phyloP scores from a whole-genome alignment of 2,329 filamentous ascomycete species.

The Arthrobotrys entomopaga region DNA sequence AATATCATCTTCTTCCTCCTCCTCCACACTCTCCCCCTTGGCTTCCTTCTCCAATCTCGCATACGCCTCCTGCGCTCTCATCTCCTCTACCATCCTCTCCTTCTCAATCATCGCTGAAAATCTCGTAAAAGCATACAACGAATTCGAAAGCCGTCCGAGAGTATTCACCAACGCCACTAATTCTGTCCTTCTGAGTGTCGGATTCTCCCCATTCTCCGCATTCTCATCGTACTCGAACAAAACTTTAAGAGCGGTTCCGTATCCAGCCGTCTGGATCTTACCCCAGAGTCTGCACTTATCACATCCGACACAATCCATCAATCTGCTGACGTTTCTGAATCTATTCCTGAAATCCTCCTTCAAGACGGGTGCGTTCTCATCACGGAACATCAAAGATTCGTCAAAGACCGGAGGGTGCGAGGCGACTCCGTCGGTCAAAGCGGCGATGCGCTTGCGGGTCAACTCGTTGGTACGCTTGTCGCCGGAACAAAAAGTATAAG shows the following conservation, averaged over 20 bases:
- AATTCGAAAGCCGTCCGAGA: slow-evolving; percentile 84
- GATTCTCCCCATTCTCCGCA: slow-evolving; percentile 70
- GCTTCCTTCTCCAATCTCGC: slow-evolving; percentile 55
- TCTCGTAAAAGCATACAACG: slow-evolving; percentile 76
- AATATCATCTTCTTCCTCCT: slow-evolving; percentile 2
- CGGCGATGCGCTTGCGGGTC: slow-evolving; percentile 84
- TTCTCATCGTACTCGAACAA: slow-evolving; percentile 84
- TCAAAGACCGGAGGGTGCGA: slow-evolving; percentile 77
- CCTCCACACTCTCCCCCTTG: slow-evolving; percentile 47
- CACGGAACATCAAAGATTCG: slow-evolving; percentile 92
- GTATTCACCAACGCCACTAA: slow-evolving; percentile 95
- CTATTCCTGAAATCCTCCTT: slow-evolving; percentile 98
- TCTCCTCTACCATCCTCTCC: slow-evolving; percentile 62
- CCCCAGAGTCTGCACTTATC: slow-evolving; percentile 99
- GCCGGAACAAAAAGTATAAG: slow-evolving; percentile 90
- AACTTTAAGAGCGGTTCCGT: slow-evolving; percentile 93
- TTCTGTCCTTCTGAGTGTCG: slow-evolving; percentile 84
- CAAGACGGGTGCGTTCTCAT: slow-evolving; percentile 72
- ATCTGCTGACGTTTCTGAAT: slow-evolving; percentile 92
- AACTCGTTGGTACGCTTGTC: slow-evolving; percentile 79
- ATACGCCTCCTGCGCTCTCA: slow-evolving; percentile 59
- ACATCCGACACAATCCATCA: slow-evolving; percentile 99
- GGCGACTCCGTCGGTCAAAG: slow-evolving; percentile 76
- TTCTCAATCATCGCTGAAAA: slow-evolving; percentile 70
- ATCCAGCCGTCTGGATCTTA: slow-evolving; percentile 93